Percentiles rank a stretch among this genome's conserved stretches.
phyloP scores from a whole-genome alignment of 768 basidiomycete species.

The Leccinum imitatum region DNA sequence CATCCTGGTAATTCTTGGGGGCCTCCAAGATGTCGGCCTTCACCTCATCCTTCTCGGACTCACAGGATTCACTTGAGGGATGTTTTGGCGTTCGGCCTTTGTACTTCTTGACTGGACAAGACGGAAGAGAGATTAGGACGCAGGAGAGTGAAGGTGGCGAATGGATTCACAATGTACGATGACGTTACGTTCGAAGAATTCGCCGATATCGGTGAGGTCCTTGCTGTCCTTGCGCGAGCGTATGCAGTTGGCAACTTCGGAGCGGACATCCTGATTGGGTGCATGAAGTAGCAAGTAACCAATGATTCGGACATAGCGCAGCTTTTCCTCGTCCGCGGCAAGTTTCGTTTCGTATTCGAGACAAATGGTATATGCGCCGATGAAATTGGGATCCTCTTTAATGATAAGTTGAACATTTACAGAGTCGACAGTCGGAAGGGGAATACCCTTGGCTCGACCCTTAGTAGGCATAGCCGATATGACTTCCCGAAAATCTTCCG shows the following conservation, averaged over 20 bases:
- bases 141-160: not conserved
- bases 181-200: conserved; percentile 4
- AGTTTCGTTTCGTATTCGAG: not conserved
- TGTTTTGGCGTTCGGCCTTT: conserved; percentile 23
- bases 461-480: no score
- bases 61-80: conserved; percentile 20
- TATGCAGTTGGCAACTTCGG: conserved; percentile 7
- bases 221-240: not conserved
- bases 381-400: not conserved
- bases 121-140: not conserved
- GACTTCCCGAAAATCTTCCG: no score
- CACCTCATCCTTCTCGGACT: not conserved
- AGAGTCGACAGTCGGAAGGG: not conserved
- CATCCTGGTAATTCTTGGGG: conserved; percentile 2
- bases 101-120: conserved; percentile 12
- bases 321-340: not conserved
- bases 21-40: not conserved
- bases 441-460: not conserved
- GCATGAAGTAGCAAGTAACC: conserved; percentile 10
- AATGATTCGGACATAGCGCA: conserved; percentile 4
- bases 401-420: not conserved
- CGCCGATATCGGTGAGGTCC: not conserved
- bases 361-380: conserved; percentile 2
- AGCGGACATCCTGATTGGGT: conserved; percentile 1
- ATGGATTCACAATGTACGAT: conserved; percentile 7